Conservation (phyloP, 257 asterid species). For the Scutellaria galericulata region DNA sequence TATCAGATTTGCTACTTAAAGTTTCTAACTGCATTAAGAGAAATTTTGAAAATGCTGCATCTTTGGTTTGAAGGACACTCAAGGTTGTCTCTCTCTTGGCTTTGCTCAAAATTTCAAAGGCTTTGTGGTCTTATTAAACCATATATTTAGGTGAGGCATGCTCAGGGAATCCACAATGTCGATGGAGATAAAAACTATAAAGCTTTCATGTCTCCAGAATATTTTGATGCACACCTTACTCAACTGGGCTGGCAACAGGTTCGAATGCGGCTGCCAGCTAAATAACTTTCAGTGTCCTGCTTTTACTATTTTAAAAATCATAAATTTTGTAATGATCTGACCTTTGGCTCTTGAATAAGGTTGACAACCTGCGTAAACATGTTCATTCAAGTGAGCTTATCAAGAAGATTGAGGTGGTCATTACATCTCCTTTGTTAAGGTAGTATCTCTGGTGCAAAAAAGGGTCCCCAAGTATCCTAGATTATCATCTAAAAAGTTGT, state of each 20-base stretch:
- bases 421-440: constrained; percentile 93
- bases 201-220: constrained; percentile 75
- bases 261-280: constrained; percentile 27
- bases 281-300: constrained; percentile 11
- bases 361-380: constrained; percentile 84
- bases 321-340: constrained; percentile 27
- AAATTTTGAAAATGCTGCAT: constrained; percentile 46
- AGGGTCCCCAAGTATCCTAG: constrained; percentile 2
- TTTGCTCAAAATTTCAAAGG: constrained; percentile 48
- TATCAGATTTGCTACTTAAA: constrained; percentile 40
- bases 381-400: constrained; percentile 77
- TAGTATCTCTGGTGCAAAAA: constrained; percentile 34
- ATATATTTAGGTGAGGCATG: constrained; percentile 89
- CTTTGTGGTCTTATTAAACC: constrained; percentile 52
- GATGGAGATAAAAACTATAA: constrained; percentile 82
- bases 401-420: constrained; percentile 78
- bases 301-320: constrained; percentile 18
- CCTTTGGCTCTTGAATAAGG: constrained; percentile 56
- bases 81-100: constrained; percentile 52
- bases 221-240: constrained; percentile 93
- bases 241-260: constrained; percentile 95
- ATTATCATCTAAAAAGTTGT: constrained; percentile 7
- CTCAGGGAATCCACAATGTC: constrained; percentile 91
- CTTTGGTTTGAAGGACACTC: constrained; percentile 46
- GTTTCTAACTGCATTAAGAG: constrained; percentile 42